Evolutionary conservation across 2,329 filamentous ascomycete species (phyloP).

Genomic region (Cercospora citrullina): DNA sequence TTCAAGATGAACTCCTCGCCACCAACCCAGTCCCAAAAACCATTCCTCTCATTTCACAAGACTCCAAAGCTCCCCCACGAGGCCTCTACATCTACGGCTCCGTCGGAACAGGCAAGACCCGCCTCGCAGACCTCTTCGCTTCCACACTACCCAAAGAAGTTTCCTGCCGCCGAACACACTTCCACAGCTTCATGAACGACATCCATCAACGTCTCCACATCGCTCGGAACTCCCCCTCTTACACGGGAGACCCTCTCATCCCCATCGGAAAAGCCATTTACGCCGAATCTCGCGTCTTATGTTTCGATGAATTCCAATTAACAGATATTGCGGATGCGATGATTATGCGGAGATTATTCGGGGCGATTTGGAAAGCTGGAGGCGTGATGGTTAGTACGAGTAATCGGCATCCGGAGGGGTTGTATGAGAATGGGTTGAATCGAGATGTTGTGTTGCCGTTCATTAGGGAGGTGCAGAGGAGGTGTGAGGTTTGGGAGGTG

Average conservation of each 20-base stretch:
- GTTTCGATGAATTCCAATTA: slow-evolving; percentile 80
- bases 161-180: slow-evolving; percentile 64
- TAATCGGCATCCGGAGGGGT: slow-evolving; percentile 72
- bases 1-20: slow-evolving; percentile 28
- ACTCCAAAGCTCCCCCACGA: not conserved
- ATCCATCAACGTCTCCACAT: slow-evolving; percentile 57
- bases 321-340: slow-evolving; percentile 74
- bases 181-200: slow-evolving; percentile 79
- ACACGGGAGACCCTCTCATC: slow-evolving; percentile 57
- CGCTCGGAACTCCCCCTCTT: slow-evolving; percentile 48
- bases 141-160: slow-evolving; percentile 61
- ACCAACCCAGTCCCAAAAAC: slow-evolving; percentile 8
- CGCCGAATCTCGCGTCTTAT: slow-evolving; percentile 69
- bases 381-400: slow-evolving; percentile 75
- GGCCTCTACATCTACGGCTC: slow-evolving; percentile 75
- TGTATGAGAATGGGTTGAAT: slow-evolving; percentile 40
- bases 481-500: slow-evolving; percentile 80
- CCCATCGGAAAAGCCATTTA: slow-evolving; percentile 71
- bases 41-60: not conserved
- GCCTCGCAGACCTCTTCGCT: slow-evolving; percentile 72
- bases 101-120: slow-evolving; percentile 76
- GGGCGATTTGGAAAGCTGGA: slow-evolving; percentile 73
- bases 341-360: slow-evolving; percentile 72
- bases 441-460: slow-evolving; percentile 61
- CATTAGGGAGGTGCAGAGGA: slow-evolving; percentile 67